Base-by-base conservation (phyloP, 495 filamentous ascomycete species). In the Hyphodiscus hymeniophilus region DNA sequence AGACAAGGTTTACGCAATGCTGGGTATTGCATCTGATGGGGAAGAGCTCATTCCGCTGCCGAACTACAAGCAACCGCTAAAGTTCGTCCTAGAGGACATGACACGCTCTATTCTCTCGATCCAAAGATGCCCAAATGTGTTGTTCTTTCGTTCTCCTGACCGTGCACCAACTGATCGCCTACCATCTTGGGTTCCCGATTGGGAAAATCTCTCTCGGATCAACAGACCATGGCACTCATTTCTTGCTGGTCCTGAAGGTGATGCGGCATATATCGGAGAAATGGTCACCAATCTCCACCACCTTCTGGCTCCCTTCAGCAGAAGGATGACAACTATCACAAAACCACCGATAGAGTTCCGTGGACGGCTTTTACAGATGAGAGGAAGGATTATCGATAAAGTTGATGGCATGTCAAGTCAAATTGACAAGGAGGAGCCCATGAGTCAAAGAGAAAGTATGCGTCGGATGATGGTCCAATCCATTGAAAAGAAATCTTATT, bases 171-270 rank as follows among this genome's bases (percentile, higher is more conserved):
- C 12, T 15, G 43, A 35, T 17, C 18, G 43, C n/a, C 35, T 48
- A 13, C 45, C 45, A 28, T 48, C 33, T 5, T 48, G 45, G 45
- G 33, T 48, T 15, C 45, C 45, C 6, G 45, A 48, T 22, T 48
- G 43, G 43, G 21, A 26, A 10, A 16, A 44, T 8, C 17, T 44
- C 28, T 44, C 41, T 26, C 13, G 13, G 12, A 45, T 35, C 20
- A 33, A 22, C 31, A 26, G 42, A 16, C 18, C 23, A 11, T 45
- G 42, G 30, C 42, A 45, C 22, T 45, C 42, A 33, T 36, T n/a
- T 7, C 34, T 36, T 36, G 34, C 34, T 15, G 34, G 34, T 15
- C 34, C 34, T 4, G 34, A 36, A 15, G 17, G 34, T 18, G 34
- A 36, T 36, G 13, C 34, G 6, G 34, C 4, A 15, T 36, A n/a